Evolutionary conservation across 192 early-diverging fungal species (phyloP).

Genomic region (Entrophospora sp.): DNA sequence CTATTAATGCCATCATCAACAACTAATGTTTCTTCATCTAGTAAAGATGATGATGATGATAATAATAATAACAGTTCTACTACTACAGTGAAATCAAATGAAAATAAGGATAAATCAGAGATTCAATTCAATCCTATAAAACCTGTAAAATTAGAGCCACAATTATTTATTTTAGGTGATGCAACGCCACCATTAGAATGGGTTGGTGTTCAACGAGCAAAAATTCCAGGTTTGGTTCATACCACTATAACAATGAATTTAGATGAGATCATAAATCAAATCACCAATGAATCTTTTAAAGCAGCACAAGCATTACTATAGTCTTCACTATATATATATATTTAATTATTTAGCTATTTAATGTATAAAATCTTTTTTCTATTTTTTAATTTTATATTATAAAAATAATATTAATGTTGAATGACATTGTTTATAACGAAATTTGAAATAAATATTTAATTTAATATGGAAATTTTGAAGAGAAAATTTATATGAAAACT

Average conservation of each 20-base stretch:
- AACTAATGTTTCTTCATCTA: not conserved
- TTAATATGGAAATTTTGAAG: too few species aligned
- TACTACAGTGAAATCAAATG: not conserved
- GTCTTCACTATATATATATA: not conserved
- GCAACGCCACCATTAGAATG: constrained; percentile 47
- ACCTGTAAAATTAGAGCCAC: constrained; percentile 36
- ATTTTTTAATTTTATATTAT: too few species aligned
- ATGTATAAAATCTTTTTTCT: too few species aligned
- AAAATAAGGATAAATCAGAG: not conserved
- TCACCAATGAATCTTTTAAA: constrained; percentile 9
- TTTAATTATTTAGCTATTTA: too few species aligned
- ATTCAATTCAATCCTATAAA: constrained; percentile 16
- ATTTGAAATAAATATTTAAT: too few species aligned
- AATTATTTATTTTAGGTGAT: constrained; percentile 39
- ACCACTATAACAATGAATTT: constrained; percentile 32
- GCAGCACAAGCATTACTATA: constrained; percentile 6
- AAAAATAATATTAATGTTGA: too few species aligned
- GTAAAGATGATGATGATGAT: not conserved
- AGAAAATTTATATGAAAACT: too few species aligned
- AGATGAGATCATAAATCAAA: constrained; percentile 27
- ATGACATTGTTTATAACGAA: too few species aligned
- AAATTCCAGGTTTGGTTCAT: constrained; percentile 37
- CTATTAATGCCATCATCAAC: not conserved
- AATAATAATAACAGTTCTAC: not conserved
- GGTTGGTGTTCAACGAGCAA: constrained; percentile 37